Conservation (phyloP, 1,139 yeast species). For the Saccharomyces hybrid region DNA sequence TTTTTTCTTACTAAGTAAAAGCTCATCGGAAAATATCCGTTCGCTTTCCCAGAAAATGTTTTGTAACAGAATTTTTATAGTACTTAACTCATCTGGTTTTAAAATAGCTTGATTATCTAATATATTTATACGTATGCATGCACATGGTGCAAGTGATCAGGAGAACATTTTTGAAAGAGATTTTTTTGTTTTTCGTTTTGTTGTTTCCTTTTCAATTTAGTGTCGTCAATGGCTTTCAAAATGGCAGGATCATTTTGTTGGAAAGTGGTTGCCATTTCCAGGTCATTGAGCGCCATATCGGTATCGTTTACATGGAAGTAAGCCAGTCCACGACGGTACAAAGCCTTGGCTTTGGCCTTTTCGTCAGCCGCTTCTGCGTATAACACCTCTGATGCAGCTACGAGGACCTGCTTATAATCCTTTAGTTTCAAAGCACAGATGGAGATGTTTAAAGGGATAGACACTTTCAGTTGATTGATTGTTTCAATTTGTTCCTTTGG, state of each 20-base stretch:
- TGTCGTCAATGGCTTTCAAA: conserved; percentile 55
- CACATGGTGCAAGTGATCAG: conserved; percentile 4
- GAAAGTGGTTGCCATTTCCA: conserved; percentile 56
- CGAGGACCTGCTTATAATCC: conserved; percentile 48
- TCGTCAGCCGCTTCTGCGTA: conserved; percentile 56
- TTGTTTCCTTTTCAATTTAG: conserved; percentile 45
- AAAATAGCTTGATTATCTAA: neutral
- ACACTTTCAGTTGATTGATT: conserved; percentile 47
- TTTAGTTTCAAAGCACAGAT: conserved; percentile 64
- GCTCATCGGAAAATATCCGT: neutral
- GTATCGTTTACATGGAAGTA: conserved; percentile 56
- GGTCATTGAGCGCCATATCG: conserved; percentile 59
- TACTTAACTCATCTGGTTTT: neutral
- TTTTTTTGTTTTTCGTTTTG: conserved; percentile 68
- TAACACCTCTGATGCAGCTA: conserved; percentile 59
- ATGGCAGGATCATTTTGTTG: conserved; percentile 76
- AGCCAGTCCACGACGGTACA: conserved; percentile 80
- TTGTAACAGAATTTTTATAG: neutral
- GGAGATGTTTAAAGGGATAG: conserved; percentile 65
- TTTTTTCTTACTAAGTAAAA: neutral
- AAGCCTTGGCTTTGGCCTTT: conserved; percentile 72
- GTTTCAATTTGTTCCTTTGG: conserved; percentile 44
- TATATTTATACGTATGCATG: neutral
- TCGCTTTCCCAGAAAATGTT: neutral
- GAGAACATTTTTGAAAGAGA: conserved; percentile 77